Evolutionary conservation across 75 land plant genomes (phyloP).

Genomic region (Chamaecyparis obtusa): DNA sequence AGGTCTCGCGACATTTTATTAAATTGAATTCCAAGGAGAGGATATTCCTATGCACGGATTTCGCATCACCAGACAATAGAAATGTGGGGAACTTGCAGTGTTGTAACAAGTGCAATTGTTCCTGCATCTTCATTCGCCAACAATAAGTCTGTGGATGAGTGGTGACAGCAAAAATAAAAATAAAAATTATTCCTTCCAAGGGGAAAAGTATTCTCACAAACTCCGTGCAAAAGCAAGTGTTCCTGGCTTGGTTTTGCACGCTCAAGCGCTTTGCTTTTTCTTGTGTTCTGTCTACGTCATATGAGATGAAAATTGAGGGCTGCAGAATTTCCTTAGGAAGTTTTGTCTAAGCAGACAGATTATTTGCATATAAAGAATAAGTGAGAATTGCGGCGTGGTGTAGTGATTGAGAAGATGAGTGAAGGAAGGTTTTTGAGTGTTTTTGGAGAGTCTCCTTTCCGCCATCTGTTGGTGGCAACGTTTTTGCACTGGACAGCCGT

Average conservation of each 20-base stretch:
- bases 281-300: neutral
- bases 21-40: no score
- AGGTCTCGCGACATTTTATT: no score
- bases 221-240: neutral
- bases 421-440: neutral
- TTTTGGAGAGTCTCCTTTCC: neutral
- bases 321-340: neutral
- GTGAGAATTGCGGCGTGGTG: neutral
- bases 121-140: no score
- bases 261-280: neutral
- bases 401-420: neutral
- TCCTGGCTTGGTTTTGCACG: neutral
- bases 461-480: constrained; percentile 48
- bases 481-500: constrained; percentile 32
- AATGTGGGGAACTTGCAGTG: no score
- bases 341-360: neutral
- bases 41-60: no score
- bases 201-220: neutral
- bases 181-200: neutral
- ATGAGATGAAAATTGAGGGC: no score
- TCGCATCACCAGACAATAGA: no score
- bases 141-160: neutral
- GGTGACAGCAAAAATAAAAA: neutral
- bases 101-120: no score
- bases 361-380: neutral